Evolutionary conservation across 441 rosid species (phyloP), one percentile per base, ranked within the genome.

Genomic region (Populus hybrid): DNA sequence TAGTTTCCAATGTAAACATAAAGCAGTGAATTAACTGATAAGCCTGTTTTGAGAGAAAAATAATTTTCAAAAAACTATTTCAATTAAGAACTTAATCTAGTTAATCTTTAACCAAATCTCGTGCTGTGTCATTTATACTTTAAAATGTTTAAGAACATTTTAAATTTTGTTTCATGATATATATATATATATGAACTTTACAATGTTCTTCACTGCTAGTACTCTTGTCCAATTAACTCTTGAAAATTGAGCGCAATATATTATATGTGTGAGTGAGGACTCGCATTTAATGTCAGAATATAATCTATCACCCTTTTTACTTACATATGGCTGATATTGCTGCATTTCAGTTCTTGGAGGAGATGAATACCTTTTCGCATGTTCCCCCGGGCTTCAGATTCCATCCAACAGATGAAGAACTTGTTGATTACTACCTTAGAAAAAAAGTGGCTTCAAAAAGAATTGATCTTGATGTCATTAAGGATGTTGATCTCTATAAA

Each of bases 311-410:
- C 9, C 63, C 9, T 57, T 7, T 7, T 57, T 28, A 57, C 23
- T 57, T 7, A 20, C 23, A 57, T 0, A 57, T 57, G 63, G 63
- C 18, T 42, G 57, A 46, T 46, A 14, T 46, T 42, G 66, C 69
- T 36, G 6, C 73, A 68, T 74, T 10, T 30, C 67, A 73, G 77
- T 63, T 10, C 4, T 70, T 24, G 46, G 68, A 71, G 78, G 74
- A 86, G 69, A 96, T 97, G 99, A 82, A 92, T 84, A 82, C 95
- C 73, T 93, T 94, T 84, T 84, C 97, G 18, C 90, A 90, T 77
- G 99, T 97, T 67, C 99, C 99, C 40, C 99, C 99, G 6, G 99
- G 99, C 71, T 97, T 97, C 79, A 90, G 99, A 83, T 97, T 97
- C 79, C 97, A 97, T 84, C 99, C 99, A 8, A 92, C 99, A 5